These are phyloP conservation scores for Anastatica hierochuntica DNA, from an alignment of 345 rosid genomes.

Conservation along the genomic window DNA sequence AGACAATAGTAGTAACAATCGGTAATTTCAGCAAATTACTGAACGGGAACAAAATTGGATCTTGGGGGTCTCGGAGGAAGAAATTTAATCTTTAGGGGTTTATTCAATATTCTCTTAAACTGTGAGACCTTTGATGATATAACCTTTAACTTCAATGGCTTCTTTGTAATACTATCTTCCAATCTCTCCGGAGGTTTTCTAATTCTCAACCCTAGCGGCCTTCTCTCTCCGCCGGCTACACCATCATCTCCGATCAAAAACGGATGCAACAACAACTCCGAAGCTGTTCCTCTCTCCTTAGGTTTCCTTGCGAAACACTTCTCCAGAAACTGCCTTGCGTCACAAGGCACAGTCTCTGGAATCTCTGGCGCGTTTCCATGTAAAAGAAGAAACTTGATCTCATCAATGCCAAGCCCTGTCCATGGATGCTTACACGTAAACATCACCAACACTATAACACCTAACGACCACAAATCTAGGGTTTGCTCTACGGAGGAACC, in stretches of 20 bases:
- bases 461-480: conserved; percentile 29
- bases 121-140: neutral
- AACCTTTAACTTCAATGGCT: conserved; percentile 1
- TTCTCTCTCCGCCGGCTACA: neutral
- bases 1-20: neutral
- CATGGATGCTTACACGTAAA: conserved; percentile 8
- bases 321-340: conserved; percentile 12
- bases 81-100: neutral
- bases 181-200: conserved; percentile 1
- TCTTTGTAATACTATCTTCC: conserved; percentile 1
- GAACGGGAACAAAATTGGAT: neutral
- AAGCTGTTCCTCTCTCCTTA: conserved; percentile 17
- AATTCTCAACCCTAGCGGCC: conserved; percentile 6
- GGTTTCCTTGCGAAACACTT: conserved; percentile 20
- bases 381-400: neutral
- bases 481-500: conserved; percentile 6
- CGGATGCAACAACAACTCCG: conserved; percentile 20
- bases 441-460: conserved; percentile 22
- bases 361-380: conserved; percentile 2
- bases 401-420: neutral
- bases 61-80: neutral
- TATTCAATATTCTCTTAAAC: neutral
- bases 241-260: conserved; percentile 2
- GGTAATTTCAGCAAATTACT: neutral
- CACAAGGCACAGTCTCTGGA: conserved; percentile 11